Evolutionary conservation across 768 basidiomycete genomes (phyloP).

Genomic region (Russula virescens): DNA sequence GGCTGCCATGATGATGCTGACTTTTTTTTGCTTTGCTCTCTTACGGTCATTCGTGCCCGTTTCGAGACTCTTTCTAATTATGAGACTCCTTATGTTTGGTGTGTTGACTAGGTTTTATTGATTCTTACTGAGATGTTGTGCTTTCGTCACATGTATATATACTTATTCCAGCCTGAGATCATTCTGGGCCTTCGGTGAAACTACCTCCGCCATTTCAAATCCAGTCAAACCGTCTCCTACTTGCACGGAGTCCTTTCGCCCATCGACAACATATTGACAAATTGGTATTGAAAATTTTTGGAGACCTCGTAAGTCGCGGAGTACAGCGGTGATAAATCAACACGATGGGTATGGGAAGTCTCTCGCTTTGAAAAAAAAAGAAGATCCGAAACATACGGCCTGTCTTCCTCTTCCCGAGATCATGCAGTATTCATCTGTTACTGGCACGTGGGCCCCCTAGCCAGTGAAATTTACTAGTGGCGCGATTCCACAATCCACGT

Average conservation of each 20-base stretch:
- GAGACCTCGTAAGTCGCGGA: neutral
- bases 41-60: neutral
- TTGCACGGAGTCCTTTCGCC: too few relatives aligned
- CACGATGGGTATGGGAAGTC: too few relatives aligned
- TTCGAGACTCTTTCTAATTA: neutral
- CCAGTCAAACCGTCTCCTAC: neutral
- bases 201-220: neutral
- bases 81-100: neutral
- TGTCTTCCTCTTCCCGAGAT: neutral
- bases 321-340: neutral
- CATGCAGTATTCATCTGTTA: too few relatives aligned
- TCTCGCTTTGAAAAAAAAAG: neutral
- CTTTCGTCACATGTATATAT: slow-evolving; percentile 16
- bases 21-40: neutral
- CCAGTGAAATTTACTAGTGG: too few relatives aligned
- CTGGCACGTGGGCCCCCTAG: too few relatives aligned
- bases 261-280: neutral
- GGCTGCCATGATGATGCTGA: neutral
- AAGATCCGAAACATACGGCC: neutral
- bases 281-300: neutral
- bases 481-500: too few relatives aligned
- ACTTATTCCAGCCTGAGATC: neutral
- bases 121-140: slow-evolving; percentile 3
- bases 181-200: neutral
- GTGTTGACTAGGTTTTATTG: slow-evolving; percentile 8